These are phyloP conservation scores for Microdochium paspali DNA, from an alignment of 2,329 filamentous ascomycete genomes.

Conservation along the genomic window DNA sequence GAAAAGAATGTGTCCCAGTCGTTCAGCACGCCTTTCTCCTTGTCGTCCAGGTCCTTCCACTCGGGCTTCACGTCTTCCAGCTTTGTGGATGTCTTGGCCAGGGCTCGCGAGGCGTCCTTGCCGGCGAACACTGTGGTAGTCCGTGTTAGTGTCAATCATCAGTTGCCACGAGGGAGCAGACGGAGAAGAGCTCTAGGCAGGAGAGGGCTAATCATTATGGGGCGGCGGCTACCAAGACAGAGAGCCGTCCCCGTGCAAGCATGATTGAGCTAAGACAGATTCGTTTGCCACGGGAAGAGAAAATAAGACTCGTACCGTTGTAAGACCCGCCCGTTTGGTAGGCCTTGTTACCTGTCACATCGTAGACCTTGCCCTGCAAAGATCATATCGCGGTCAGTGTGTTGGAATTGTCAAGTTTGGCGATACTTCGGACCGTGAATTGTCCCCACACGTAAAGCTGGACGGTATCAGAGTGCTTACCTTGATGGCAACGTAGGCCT, in stretches of 20 bases:
- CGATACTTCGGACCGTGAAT: slow-evolving; percentile 35
- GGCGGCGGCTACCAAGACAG: not conserved
- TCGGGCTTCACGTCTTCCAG: slow-evolving; percentile 72
- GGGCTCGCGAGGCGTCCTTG: slow-evolving; percentile 87
- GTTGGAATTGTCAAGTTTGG: too few relatives aligned
- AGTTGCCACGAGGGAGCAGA: too few relatives aligned
- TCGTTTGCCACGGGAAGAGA: not conserved
- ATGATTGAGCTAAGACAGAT: not conserved
- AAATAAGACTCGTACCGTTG: slow-evolving; percentile 50
- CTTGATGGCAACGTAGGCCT: slow-evolving; percentile 63
- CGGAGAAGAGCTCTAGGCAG: slow-evolving; percentile 6
- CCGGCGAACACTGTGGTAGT: slow-evolving; percentile 72
- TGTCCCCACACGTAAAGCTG: slow-evolving; percentile 1
- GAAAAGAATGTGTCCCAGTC: slow-evolving; percentile 97
- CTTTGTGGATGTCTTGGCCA: slow-evolving; percentile 81
- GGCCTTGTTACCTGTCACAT: slow-evolving; percentile 81
- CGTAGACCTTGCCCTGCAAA: slow-evolving; percentile 77
- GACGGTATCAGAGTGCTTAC: slow-evolving; percentile 22
- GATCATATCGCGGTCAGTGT: slow-evolving; percentile 27
- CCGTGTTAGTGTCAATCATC: too few relatives aligned
- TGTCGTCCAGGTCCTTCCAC: slow-evolving; percentile 74
- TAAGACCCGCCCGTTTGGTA: slow-evolving; percentile 81
- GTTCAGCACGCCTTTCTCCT: slow-evolving; percentile 74
- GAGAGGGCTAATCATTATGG: too few relatives aligned
- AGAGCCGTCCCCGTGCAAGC: not conserved